Evolutionary conservation across 257 asterid genomes (phyloP), one percentile per base, ranked within the genome.

Genomic region (Solanum sejunctum): DNA sequence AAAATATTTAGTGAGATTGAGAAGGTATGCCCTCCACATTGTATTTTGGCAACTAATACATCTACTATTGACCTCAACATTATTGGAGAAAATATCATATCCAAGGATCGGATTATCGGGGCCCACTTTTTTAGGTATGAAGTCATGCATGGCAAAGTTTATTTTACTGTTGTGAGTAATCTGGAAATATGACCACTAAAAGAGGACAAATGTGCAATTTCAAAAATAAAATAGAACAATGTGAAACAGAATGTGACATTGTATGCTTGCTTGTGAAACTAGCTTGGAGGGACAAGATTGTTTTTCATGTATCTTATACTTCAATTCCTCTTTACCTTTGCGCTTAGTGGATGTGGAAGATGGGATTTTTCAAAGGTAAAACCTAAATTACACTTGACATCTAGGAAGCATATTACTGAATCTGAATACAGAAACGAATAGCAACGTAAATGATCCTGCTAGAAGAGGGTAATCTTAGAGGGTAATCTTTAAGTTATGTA

Each of bases 51-150:
- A 82, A 87, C 95, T 86, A 97, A 95, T 87, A 95, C 99, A 82
- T 95, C 99, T 57, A 97, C 99, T 58, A 97, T 97, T 85, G 98
- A 97, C 88, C 97, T 97, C 88, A 91, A 94, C 85, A 41, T 91
- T 61, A 80, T 97, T 88, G 99, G 98, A 85, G 94, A 93, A 88
- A 90, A 88, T 87, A 95, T 91, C 81, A 91, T 87, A 87, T 94
- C 99, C 82, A 95, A 92, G 87, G 97, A 94, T 85, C 91, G 98
- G 87, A 89, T 97, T 61, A 89, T 97, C 84, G 99, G 99, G 81
- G 99, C 99, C 81, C 99, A 97, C 90, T 97, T 97, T 90, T 97
- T 97, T 95, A 97, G 99, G 99, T 97, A 84, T 28, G 23, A 77
- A 52, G 64, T 26, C 28, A 26, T 77, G 47, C 49, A 77, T 52